These are phyloP conservation scores for Carex arenaria DNA, from an alignment of 202 grass and related monocot species.

Conservation along the genomic window DNA sequence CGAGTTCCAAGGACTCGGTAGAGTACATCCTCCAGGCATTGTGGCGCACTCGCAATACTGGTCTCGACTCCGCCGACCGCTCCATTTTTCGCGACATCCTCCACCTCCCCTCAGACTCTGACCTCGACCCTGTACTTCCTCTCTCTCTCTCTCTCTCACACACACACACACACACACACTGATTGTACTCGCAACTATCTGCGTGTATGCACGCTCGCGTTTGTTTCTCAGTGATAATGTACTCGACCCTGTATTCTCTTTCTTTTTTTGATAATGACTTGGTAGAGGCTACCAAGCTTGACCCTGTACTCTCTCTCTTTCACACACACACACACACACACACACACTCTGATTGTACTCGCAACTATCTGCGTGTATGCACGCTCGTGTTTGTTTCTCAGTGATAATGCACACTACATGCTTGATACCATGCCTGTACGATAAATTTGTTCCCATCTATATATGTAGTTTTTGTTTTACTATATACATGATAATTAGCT, in stretches of 20 bases:
- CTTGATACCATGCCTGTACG: not conserved
- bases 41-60: slow-evolving; percentile 86
- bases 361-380: not conserved
- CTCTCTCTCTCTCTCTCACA: no score
- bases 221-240: not conserved
- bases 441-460: no score
- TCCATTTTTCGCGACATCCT: slow-evolving; percentile 66
- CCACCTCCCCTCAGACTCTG: slow-evolving; percentile 48
- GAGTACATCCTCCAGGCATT: slow-evolving; percentile 91
- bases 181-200: no score
- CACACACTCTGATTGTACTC: no score
- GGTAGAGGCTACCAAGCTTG: no score
- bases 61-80: slow-evolving; percentile 89
- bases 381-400: not conserved
- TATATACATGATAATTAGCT: no score
- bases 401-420: not conserved
- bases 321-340: not conserved
- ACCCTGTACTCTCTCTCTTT: slow-evolving; percentile 36
- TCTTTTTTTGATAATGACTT: no score
- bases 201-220: not conserved
- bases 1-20: slow-evolving; percentile 78
- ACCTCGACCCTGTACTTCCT: slow-evolving; percentile 55
- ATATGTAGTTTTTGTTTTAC: no score
- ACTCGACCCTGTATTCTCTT: no score
- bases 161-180: not conserved